Evolutionary conservation across 495 filamentous ascomycete species (phyloP).

Genomic region (Endocarpon pusillum): DNA sequence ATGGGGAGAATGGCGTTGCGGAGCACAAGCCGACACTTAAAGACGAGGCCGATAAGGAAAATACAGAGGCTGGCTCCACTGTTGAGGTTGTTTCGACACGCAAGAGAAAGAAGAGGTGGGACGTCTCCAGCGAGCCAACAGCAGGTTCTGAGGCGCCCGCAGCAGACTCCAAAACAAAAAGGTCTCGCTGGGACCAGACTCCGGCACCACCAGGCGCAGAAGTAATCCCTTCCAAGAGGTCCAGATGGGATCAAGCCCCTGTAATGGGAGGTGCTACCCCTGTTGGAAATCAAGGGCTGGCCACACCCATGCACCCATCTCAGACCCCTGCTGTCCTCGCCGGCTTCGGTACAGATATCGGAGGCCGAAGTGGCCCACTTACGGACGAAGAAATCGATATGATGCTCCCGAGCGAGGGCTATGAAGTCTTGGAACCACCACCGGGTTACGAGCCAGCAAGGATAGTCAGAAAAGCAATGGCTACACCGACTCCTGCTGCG

Average conservation of each 20-base stretch:
- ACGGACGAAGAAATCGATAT: constrained; percentile 89
- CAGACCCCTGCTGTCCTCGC: constrained; percentile 39
- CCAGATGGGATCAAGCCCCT: constrained; percentile 82
- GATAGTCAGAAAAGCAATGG: constrained; percentile 56
- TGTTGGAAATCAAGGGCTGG: constrained; percentile 61
- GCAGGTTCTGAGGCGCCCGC: constrained; percentile 25
- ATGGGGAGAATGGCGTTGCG: constrained; percentile 38
- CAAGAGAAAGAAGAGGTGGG: constrained; percentile 92
- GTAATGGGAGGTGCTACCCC: constrained; percentile 53
- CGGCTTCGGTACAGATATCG: constrained; percentile 65
- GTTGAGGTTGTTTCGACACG: constrained; percentile 43
- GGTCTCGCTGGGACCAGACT: constrained; percentile 83
- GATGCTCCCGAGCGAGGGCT: constrained; percentile 83
- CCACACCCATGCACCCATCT: constrained; percentile 73
- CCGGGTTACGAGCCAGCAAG: constrained; percentile 82
- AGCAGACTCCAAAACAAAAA: constrained; percentile 45
- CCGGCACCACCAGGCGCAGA: constrained; percentile 42
- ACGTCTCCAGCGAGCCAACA: constrained; percentile 40
- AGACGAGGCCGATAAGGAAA: constrained; percentile 50
- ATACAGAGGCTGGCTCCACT: constrained; percentile 49
- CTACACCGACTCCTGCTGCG: constrained; percentile 51
- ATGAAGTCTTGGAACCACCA: constrained; percentile 83
- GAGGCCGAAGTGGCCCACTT: constrained; percentile 58
- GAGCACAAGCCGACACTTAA: constrained; percentile 59
- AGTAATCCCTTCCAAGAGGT: constrained; percentile 48